Conservation (phyloP, 805 yeast species). For the Pichia gijzeniarum region DNA sequence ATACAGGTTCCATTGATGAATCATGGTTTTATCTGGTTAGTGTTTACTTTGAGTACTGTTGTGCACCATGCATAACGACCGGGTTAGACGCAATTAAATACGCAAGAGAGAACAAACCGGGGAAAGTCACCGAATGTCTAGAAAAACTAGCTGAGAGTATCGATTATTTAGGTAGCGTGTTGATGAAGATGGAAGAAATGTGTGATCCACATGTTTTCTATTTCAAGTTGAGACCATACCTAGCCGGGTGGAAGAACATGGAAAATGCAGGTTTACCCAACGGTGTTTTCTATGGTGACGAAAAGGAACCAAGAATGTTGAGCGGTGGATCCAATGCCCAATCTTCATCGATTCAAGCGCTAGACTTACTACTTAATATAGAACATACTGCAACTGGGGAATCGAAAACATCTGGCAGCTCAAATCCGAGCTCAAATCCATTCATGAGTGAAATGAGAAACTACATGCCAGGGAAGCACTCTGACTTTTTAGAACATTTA, state of each 20-base stretch:
- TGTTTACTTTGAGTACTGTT: constrained; percentile 77
- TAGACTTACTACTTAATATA: constrained; percentile 71
- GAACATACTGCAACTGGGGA: constrained; percentile 73
- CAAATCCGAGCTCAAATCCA: constrained; percentile 27
- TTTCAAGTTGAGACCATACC: constrained; percentile 76
- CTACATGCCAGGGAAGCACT: constrained; percentile 88
- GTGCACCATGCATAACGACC: constrained; percentile 60
- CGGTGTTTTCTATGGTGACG: constrained; percentile 76
- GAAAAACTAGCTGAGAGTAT: constrained; percentile 68
- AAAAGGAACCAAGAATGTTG: constrained; percentile 45
- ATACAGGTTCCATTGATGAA: constrained; percentile 87
- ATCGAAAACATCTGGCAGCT: constrained; percentile 2
- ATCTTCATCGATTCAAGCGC: constrained; percentile 78
- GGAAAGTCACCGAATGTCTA: constrained; percentile 38
- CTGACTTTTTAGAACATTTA: constrained; percentile 61
- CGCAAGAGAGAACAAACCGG: constrained; percentile 41
- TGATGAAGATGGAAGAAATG: constrained; percentile 84
- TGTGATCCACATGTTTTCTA: constrained; percentile 93
- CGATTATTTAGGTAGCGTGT: constrained; percentile 62
- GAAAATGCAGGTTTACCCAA: constrained; percentile 68
- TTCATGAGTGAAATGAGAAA: constrained; percentile 79
- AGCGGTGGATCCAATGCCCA: constrained; percentile 96
- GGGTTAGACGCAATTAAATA: constrained; percentile 64
- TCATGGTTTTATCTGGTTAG: constrained; percentile 90
- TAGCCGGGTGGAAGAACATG: constrained; percentile 96